Evolutionary conservation across 2,329 filamentous ascomycete species (phyloP), one percentile per base, ranked within the genome.

Genomic region (Beauveria sp.): DNA sequence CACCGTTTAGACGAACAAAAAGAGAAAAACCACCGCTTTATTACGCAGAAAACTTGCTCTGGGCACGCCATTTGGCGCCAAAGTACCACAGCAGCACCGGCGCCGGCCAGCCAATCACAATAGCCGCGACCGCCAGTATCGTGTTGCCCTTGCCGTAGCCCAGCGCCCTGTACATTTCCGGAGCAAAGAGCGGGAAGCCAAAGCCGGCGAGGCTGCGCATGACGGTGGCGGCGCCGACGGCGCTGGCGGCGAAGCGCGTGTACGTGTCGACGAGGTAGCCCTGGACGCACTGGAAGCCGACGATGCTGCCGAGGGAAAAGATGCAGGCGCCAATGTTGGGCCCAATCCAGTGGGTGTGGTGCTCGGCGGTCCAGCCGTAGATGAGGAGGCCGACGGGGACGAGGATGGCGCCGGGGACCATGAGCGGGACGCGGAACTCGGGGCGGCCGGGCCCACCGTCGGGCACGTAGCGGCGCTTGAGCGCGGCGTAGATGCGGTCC

Each of bases 131-230:
- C 0, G 76, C 80, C 47, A 82, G 67, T n/a, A 78, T 56, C 1
- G 70, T 76, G 54, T 75, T 76, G 1, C 76, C 76, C 70, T 70
- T 74, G 2, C 76, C 77, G 46, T 77, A 77, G 2, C 75, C 76
- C 8, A 79, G 68, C 1, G 47, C 58, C 0, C 66, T 64, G 64
- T 81, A 83, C 72, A 84, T 72, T 12, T 62, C 64, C 1, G 78
- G 76, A 1, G 77, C 80, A 43, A 82, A 81, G 1, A 84, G 72
- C 12, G 81, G 81, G 55, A 84, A 76, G 8, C 77, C 77, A 28
- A 82, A 80, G 2, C 79, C 80, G 3, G 79, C 79, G 12, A 84
- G 67, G 34, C 74, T 79, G 4, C 79, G 73, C 43, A 80, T 67
- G 3, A 81, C 71, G 20, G 76, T 78, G 26, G 71, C 72, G 37